Percentiles rank a stretch among this genome's conserved stretches.
These are phyloP conservation scores for Plasmopara halstedii DNA, from an alignment of 352 stramenopile genomes.

Conservation along the genomic window DNA sequence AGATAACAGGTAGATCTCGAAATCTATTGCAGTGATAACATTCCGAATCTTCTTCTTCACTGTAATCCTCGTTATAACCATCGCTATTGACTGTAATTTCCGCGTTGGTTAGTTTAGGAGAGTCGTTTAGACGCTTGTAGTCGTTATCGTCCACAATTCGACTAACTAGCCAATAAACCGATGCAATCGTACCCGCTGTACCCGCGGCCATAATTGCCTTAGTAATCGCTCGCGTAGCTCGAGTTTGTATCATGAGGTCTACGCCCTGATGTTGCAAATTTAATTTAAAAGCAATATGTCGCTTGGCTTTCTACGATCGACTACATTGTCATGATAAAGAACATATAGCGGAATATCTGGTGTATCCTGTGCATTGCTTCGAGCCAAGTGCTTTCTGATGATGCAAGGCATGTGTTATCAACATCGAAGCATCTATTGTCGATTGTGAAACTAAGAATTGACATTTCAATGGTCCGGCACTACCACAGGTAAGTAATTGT, in stretches of 20 bases:
- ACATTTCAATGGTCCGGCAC: background rate
- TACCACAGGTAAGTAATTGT: too few relatives aligned
- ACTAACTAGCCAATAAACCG: conserved; percentile 17
- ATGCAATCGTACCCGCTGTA: conserved; percentile 16
- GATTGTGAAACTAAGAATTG: background rate
- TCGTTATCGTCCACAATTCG: conserved; percentile 9
- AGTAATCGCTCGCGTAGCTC: conserved; percentile 10
- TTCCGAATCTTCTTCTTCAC: background rate
- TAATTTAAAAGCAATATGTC: conserved; percentile 4
- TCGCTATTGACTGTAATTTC: background rate
- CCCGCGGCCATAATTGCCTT: conserved; percentile 12
- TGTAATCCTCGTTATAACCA: background rate
- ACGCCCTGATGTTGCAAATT: conserved; percentile 8
- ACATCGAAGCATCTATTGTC: conserved; percentile 2
- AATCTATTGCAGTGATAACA: conserved; percentile 5
- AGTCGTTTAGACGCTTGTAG: conserved; percentile 3
- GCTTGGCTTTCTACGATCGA: conserved; percentile 1
- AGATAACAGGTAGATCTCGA: conserved; percentile 15
- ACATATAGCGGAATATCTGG: conserved; percentile 3
- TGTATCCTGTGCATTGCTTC: background rate
- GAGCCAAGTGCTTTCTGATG: conserved; percentile 3
- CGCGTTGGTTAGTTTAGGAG: background rate
- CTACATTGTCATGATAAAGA: background rate
- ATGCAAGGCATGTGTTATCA: background rate
- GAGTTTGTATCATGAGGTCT: conserved; percentile 18